Conservation (phyloP, 2,329 filamentous ascomycete species). For the Xylariomycetidae sp. region DNA sequence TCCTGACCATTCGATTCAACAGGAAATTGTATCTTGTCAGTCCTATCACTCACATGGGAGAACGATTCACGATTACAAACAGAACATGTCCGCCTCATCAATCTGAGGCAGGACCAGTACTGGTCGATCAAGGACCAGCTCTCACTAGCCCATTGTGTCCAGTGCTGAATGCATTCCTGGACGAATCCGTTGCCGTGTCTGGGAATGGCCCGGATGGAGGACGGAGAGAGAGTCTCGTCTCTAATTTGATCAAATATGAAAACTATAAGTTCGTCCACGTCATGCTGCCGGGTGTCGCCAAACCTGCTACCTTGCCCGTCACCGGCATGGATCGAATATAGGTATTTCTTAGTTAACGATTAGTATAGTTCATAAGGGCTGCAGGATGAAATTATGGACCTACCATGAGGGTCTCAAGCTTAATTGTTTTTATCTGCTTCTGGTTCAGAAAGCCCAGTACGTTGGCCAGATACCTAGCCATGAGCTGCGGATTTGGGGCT, state of each 20-base stretch:
- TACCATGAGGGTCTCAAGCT: constrained; percentile 55
- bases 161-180: too few species aligned
- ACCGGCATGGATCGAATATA: constrained; percentile 54
- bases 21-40: too few species aligned
- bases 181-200: too few species aligned
- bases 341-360: constrained; percentile 50
- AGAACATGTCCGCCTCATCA: constrained; percentile 65
- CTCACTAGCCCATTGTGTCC: constrained; percentile 64
- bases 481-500: constrained; percentile 51
- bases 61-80: too few species aligned
- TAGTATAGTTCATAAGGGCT: too few species aligned
- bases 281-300: constrained; percentile 75
- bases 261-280: constrained; percentile 83
- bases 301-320: constrained; percentile 40
- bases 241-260: constrained; percentile 79
- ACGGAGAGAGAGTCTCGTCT: too few species aligned
- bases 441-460: constrained; percentile 53
- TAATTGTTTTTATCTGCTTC: constrained; percentile 46
- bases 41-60: too few species aligned
- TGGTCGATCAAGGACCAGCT: constrained; percentile 74
- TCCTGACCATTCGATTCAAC: too few species aligned
- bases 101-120: constrained; percentile 67
- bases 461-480: constrained; percentile 56
- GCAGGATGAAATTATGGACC: too few species aligned
- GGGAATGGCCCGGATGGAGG: too few species aligned